Evolutionary conservation across 73 alveolate species (phyloP), one percentile per base, ranked within the genome.

Genomic region (Halteria grandinella): DNA sequence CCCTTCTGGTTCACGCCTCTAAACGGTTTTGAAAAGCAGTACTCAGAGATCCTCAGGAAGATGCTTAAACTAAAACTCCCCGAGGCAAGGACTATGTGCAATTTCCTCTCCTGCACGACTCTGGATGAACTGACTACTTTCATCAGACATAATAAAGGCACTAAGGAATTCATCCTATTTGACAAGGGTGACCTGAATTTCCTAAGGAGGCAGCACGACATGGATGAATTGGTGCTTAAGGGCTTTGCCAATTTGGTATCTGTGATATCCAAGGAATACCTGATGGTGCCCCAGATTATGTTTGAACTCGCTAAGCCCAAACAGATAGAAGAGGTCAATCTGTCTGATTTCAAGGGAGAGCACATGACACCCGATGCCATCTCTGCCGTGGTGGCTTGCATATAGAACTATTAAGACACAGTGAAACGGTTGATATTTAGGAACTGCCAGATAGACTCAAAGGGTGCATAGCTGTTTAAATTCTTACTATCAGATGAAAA

Each of bases 231-330:
- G 14, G 14, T 45, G 14, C 55, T 64, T 7, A 69, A 45, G 37
- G 21, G 24, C 3, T 79, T 79, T 34, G 77, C 74, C 10, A 11
- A 51, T n/a, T 11, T 20, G 10, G 41, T 79, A 29, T 17, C 37
- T 8, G 40, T 79, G 18, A 2, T 79, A 1, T 36, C 79, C 10
- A 79, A 79, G 29, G 82, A 79, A 28, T 44, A 34, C 39, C 25
- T 79, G 33, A 69, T 79, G 78, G 63, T 79, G 8, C 90, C 90
- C 2, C 14, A 29, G 32, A 51, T 8, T 17, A 6, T 79, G 23
- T 69, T 79, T 39, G 52, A 51, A n/a, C 40, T 79, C 1, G 83
- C 90, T 27, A 69, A 53, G 53, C 78, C 78, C 20, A 62, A 47
- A 8, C 25, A 40, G 5, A 40, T 62, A 11, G 28, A 36, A 62